Evolutionary conservation across 2,329 filamentous ascomycete species (phyloP), one percentile per base, ranked within the genome.

Genomic region (Graphilbum sp.): DNA sequence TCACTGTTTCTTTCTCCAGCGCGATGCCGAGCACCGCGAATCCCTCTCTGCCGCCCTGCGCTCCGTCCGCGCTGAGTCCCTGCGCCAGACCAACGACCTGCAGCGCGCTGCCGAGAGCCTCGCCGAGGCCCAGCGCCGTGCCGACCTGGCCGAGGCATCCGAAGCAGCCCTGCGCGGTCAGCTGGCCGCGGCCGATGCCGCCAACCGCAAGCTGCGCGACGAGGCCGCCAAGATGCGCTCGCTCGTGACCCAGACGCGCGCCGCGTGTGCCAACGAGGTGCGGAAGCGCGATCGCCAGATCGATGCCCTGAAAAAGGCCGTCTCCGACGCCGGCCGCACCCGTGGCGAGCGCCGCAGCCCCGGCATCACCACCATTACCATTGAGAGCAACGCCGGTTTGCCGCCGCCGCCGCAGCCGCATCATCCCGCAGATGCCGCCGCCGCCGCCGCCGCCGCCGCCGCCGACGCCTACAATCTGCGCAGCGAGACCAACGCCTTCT

Each of bases 221-320:
- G 86, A 96, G 52, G 70, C 87, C 46, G 67, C 73, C 19, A 76
- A 81, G 36, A 74, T 88, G 56, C 92, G 88, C 54, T 68, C 75
- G 1, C 72, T 82, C 3, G 75, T 94, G 2, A 72, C 79, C 23
- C 88, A 96, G 56, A 80, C 90, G 3, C 76, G 88, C 43, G 74
- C 80, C 7, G 78, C 87, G 45, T 96, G 87, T 56, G 79, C 85
- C 36, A 93, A 85, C 47, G 90, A 98, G 52, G 73, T 95, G 34
- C 77, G 88, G 43, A 88, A 92, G 52, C 75, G 88, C 32, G 90
- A 98, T 53, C 67, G 85, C 33, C 83, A 94, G 57, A 79, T 96
- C 46, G 82, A 93, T 45, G 76, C 77, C 31, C 64, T 98, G 45
- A 96, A 95, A 64, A 80, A 79, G 47, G 85, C 94, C 53, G 67